Conservation (phyloP, 805 yeast genomes). For the Wickerhamomyces tratensis region DNA sequence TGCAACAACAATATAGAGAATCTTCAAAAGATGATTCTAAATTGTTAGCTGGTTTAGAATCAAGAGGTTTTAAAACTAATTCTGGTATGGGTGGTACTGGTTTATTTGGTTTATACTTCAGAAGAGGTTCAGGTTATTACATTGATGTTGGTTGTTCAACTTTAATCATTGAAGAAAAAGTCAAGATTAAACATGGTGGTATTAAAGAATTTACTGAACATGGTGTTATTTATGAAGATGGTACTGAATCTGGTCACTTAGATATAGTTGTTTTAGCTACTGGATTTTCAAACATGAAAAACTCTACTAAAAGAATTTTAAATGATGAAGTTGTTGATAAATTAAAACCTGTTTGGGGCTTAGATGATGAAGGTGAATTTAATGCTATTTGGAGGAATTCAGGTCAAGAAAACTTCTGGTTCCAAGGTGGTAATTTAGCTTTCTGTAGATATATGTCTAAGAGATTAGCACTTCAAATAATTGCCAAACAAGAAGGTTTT, state of each 20-base stretch:
- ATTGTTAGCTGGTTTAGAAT: constrained; percentile 21
- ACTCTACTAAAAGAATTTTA: constrained; percentile 27
- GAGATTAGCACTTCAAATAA: constrained; percentile 29
- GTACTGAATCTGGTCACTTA: constrained; percentile 22
- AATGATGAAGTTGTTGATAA: constrained; percentile 27
- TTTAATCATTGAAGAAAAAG: constrained; percentile 28
- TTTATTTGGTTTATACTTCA: constrained; percentile 26
- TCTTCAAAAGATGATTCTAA: constrained; percentile 24
- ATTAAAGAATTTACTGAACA: constrained; percentile 26
- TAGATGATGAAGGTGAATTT: constrained; percentile 34
- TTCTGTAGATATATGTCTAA: constrained; percentile 29
- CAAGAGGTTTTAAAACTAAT: constrained; percentile 30
- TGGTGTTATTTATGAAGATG: constrained; percentile 31
- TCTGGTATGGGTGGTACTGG: constrained; percentile 36
- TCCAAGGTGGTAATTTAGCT: constrained; percentile 32
- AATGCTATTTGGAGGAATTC: constrained; percentile 28
- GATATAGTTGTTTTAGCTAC: constrained; percentile 35
- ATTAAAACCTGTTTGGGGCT: constrained; percentile 31
- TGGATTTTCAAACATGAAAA: constrained; percentile 33
- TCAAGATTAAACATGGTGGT: constrained; percentile 26
- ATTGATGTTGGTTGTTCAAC: constrained; percentile 35
- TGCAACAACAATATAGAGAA: constrained; percentile 28
- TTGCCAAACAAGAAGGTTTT: constrained; percentile 22
- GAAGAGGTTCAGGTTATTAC: constrained; percentile 38
- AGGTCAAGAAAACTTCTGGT: constrained; percentile 32